Evolutionary conservation across 768 basidiomycete species (phyloP), one percentile per base, ranked within the genome.

Genomic region (Lepiota brunneoincarnata): DNA sequence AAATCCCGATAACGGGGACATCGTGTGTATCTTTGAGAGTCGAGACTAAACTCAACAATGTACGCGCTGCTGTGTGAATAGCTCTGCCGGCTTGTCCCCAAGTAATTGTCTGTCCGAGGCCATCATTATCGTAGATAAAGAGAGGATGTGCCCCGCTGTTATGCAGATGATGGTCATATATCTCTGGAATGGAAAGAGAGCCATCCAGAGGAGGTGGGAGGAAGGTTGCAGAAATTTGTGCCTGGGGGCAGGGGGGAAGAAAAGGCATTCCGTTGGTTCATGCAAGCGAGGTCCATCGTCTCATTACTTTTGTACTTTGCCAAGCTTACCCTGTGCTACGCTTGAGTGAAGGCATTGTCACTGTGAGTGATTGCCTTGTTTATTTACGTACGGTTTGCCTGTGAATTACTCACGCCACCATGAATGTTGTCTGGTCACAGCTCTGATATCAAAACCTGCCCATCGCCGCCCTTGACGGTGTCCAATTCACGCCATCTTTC

Each of bases 121-220:
- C 52, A 15, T 50, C 41, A 6, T 57, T 40, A 35, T 58, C 58
- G 48, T 66, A 72, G 4, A 62, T 47, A 56, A 66, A 72, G 11
- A 69, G 45, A 17, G 71, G 63, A 41, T 73, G 67, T 14, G 20
- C n/a, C 7, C 68, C 59, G 40, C 61, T 69, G 38, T 64, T 38
- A 17, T 39, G n/a, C 17, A 48, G 41, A 35, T 73, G 68, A 38
- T 58, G 69, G 41, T 73, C 71, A 46, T 60, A 68, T 5, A 73
- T 58, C 41, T 72, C 69, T n/a, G 70, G 65, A 2, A 72, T 23
- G 11, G 62, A 61, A 6, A 73, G 58, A 9, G 61, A 62, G 20
- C 66, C 65, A 53, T 72, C 70, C 21, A 70, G 53, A 1, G 70
- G 70, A 17, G 73, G 73, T 1, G 66, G 54, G 35, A 52, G 38